A percentile compares a stretch with the other conserved stretches of the same genome.
These are phyloP conservation scores for Eucalyptus leucophloia DNA, from an alignment of 345 rosid species.

Conservation along the genomic window DNA sequence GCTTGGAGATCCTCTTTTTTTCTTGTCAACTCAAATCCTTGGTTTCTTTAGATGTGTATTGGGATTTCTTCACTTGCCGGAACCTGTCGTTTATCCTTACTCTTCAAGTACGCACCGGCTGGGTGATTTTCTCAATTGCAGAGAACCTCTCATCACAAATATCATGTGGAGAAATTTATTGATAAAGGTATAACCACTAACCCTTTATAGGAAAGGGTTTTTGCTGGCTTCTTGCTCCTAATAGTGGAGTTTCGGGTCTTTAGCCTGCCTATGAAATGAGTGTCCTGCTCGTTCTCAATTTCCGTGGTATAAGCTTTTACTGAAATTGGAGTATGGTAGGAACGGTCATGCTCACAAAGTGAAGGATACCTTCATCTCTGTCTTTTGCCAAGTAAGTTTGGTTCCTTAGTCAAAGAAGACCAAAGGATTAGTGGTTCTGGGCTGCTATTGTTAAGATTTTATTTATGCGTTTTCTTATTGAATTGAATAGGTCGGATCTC, in stretches of 20 bases:
- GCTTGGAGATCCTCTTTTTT: neutral
- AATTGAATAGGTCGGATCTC: neutral
- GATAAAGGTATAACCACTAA: slow-evolving; percentile 39
- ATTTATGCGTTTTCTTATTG: neutral
- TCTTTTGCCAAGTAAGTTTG: slow-evolving; percentile 67
- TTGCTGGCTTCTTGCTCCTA: neutral
- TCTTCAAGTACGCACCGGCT: too few species aligned
- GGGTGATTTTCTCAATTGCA: too few species aligned
- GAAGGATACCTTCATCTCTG: slow-evolving; percentile 81
- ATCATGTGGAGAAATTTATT: slow-evolving; percentile 93
- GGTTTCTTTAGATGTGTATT: neutral
- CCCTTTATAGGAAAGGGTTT: neutral
- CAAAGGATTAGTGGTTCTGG: neutral
- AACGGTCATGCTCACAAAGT: slow-evolving; percentile 30
- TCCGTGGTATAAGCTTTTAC: slow-evolving; percentile 42
- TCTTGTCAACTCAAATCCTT: neutral
- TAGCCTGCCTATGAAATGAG: slow-evolving; percentile 77
- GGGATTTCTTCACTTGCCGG: too few species aligned
- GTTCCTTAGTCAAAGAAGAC: neutral
- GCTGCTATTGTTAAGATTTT: neutral
- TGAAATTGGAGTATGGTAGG: slow-evolving; percentile 19
- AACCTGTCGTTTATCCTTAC: too few species aligned
- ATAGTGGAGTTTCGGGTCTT: neutral
- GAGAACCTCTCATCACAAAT: too few species aligned
- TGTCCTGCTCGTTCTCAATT: slow-evolving; percentile 67